Conservation (phyloP, 768 basidiomycete species). For the Hysterangium stoloniferum region DNA sequence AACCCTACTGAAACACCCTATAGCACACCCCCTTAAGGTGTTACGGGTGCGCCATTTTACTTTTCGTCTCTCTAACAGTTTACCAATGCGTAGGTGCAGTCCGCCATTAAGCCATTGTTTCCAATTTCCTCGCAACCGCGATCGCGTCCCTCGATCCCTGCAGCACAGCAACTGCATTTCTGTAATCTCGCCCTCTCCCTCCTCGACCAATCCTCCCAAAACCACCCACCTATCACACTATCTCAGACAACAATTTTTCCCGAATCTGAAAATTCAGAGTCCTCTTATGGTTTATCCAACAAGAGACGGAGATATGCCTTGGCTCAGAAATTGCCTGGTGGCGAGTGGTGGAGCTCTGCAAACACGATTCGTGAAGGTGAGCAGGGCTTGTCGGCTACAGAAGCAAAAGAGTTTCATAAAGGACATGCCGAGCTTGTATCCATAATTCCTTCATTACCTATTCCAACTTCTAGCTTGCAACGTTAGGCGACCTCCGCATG, state of each 20-base stretch:
- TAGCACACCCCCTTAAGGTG: conserved; percentile 45
- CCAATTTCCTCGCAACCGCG: conserved; percentile 64
- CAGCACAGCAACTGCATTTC: conserved; percentile 64
- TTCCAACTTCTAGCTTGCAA: conserved; percentile 25
- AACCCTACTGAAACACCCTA: conserved; percentile 44
- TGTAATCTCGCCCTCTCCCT: conserved; percentile 66
- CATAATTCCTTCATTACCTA: conserved; percentile 56
- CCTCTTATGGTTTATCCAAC: conserved; percentile 17
- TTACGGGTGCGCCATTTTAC: conserved; percentile 41
- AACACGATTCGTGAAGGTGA: conserved; percentile 23
- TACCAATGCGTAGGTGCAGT: conserved; percentile 25
- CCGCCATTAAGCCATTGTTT: conserved; percentile 58
- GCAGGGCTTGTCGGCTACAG: conserved; percentile 24
- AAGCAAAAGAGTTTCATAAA: conserved; percentile 45
- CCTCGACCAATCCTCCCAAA: conserved; percentile 56
- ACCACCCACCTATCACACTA: conserved; percentile 30
- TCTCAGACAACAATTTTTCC: conserved; percentile 15
- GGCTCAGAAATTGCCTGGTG: conserved; percentile 68
- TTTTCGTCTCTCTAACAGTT: background rate
- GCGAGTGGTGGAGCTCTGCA: conserved; percentile 74
- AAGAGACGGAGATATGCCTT: conserved; percentile 58
- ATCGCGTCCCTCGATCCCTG: conserved; percentile 52
- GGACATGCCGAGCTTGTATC: conserved; percentile 72
- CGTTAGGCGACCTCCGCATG: conserved; percentile 38
- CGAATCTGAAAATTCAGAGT: conserved; percentile 24